Conservation (phyloP, 176 grass and related monocot species). For the Elaeis guineensis region DNA sequence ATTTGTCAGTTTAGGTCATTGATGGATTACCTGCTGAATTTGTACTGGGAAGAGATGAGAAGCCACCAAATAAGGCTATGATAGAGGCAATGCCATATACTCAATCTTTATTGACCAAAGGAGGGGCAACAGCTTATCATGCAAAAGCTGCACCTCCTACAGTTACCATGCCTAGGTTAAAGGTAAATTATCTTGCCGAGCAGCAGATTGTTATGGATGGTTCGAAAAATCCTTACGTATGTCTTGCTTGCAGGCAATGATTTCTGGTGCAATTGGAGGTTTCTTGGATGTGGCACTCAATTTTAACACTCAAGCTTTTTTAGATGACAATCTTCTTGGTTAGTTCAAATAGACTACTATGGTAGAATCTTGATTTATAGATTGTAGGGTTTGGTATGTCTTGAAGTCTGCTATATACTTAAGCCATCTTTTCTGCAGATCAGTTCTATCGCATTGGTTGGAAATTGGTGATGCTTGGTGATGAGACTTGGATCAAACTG, state of each 20-base stretch:
- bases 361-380: not conserved
- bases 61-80: constrained; percentile 53
- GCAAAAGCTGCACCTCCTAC: constrained; percentile 97
- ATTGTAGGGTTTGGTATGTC: no score
- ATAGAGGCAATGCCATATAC: constrained; percentile 80
- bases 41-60: constrained; percentile 57
- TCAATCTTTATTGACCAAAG: constrained; percentile 55
- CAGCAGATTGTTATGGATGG: not conserved
- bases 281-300: constrained; percentile 96
- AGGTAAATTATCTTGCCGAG: constrained; percentile 33
- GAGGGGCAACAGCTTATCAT: constrained; percentile 65
- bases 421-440: constrained; percentile 32
- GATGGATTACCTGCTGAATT: constrained; percentile 94
- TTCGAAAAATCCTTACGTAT: not conserved
- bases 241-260: constrained; percentile 55
- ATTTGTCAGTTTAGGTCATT: constrained; percentile 64
- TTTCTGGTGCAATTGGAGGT: constrained; percentile 90
- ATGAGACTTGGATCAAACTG: constrained; percentile 98
- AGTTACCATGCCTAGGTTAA: constrained; percentile 87
- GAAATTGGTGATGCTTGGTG: constrained; percentile 89
- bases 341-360: constrained; percentile 9
- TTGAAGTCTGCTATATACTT: not conserved
- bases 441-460: constrained; percentile 73
- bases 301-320: constrained; percentile 88
- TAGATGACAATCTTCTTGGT: constrained; percentile 97